Conservation (phyloP, 2,329 filamentous ascomycete genomes). For the Beauveria brongniartii region DNA sequence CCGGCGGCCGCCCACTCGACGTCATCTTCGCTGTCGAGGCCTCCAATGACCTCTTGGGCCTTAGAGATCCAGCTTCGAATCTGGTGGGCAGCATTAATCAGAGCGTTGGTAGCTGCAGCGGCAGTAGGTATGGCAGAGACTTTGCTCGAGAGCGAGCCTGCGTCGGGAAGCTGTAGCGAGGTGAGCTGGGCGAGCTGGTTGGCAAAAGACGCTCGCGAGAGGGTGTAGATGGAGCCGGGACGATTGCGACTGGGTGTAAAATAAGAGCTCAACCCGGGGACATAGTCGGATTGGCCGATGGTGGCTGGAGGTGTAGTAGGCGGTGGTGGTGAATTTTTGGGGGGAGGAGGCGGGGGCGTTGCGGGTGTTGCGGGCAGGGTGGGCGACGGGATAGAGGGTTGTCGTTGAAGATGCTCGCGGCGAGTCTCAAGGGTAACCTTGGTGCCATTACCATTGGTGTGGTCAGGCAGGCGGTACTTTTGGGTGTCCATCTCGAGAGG, state of each 20-base stretch:
- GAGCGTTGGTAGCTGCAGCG: conserved; percentile 70
- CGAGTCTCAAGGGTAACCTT: conserved; percentile 52
- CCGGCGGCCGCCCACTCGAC: conserved; percentile 93
- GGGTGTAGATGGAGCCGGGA: conserved; percentile 83
- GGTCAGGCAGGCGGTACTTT: conserved; percentile 67
- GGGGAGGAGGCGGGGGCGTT: conserved; percentile 29
- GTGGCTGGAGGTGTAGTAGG: conserved; percentile 16
- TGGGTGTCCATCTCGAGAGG: conserved; percentile 60
- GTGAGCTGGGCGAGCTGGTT: conserved; percentile 90
- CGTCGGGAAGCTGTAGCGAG: conserved; percentile 79
- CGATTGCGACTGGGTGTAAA: conserved; percentile 61
- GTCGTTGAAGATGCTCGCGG: conserved; percentile 49
- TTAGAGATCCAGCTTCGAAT: conserved; percentile 92
- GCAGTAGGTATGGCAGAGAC: conserved; percentile 81
- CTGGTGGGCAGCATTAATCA: conserved; percentile 83
- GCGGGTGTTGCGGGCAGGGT: conserved; percentile 22
- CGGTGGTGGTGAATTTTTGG: conserved; percentile 35
- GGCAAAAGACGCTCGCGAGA: conserved; percentile 85
- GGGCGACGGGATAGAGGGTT: conserved; percentile 31
- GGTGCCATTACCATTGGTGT: conserved; percentile 59
- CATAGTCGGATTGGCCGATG: conserved; percentile 31
- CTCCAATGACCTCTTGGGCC: conserved; percentile 78
- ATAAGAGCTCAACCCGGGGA: conserved; percentile 48
- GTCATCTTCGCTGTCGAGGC: conserved; percentile 90
- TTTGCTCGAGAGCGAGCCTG: conserved; percentile 71